phyloP scores from a whole-genome alignment of 345 rosid species.

The Carallia brachiata region DNA sequence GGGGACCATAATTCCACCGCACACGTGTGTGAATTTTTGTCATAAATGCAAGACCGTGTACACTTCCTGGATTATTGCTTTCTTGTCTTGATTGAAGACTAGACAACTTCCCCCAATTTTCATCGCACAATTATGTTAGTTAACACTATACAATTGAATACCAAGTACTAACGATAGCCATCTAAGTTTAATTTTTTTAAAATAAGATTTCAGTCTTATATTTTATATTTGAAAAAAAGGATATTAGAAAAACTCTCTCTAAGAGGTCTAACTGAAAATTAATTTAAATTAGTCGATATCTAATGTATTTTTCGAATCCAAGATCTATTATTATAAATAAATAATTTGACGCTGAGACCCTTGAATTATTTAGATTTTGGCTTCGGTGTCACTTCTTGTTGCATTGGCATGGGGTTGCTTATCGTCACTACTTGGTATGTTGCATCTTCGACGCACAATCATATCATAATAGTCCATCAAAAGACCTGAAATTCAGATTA shows the following conservation, averaged over 20 bases:
- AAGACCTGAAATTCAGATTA: too few relatives aligned
- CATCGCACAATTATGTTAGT: neutral
- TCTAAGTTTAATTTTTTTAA: too few relatives aligned
- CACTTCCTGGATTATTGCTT: neutral
- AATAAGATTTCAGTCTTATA: too few relatives aligned
- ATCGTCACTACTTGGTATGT: neutral
- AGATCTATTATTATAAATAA: too few relatives aligned
- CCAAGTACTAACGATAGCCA: too few relatives aligned
- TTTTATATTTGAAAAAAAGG: too few relatives aligned
- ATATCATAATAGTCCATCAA: neutral
- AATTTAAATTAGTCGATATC: too few relatives aligned
- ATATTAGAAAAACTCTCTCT: too few relatives aligned
- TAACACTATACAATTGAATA: neutral
- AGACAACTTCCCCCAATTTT: too few relatives aligned
- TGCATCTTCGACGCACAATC: neutral
- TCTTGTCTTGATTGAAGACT: neutral
- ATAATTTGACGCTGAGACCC: neutral
- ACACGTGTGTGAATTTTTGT: constrained; percentile 7
- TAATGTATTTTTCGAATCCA: too few relatives aligned
- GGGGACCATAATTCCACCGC: neutral
- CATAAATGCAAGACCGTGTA: neutral
- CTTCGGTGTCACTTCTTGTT: neutral
- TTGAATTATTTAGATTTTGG: neutral
- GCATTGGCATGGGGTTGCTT: neutral
- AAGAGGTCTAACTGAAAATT: too few relatives aligned